A percentile compares a stretch with the other conserved stretches of the same genome.
phyloP scores from a whole-genome alignment of 306 rosid genomes.

The Parietaria judaica region DNA sequence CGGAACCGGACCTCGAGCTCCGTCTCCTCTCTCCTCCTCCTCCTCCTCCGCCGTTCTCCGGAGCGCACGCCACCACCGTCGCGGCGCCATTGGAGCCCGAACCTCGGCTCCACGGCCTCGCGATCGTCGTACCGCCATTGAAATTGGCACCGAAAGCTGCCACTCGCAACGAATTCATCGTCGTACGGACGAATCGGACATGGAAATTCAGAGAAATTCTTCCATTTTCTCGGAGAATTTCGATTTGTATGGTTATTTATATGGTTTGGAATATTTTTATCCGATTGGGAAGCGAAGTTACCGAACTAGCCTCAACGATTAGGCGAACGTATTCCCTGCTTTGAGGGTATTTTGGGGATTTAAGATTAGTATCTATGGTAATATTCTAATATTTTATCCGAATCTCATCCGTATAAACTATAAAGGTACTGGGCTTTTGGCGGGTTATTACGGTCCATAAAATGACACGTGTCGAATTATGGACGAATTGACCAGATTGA shows the following conservation, averaged over 20 bases:
- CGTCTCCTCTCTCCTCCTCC: conserved; percentile 25
- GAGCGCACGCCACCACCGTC: conserved; percentile 31
- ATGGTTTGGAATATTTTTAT: not conserved
- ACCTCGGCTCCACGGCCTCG: conserved; percentile 19
- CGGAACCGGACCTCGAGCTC: conserved; percentile 30
- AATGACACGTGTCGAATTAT: conserved; percentile 24
- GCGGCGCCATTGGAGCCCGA: conserved; percentile 7
- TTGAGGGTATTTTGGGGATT: conserved; percentile 5
- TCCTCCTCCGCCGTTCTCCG: conserved; percentile 34
- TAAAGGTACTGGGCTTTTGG: too few species aligned
- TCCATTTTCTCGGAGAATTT: conserved; percentile 10
- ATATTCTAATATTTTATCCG: not conserved
- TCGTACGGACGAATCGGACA: conserved; percentile 9
- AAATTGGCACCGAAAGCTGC: conserved; percentile 30
- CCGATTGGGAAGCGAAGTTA: not conserved
- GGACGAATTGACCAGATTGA: not conserved
- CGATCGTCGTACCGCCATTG: conserved; percentile 21
- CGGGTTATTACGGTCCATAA: conserved; percentile 16
- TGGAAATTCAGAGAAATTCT: not conserved
- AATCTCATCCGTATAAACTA: conserved; percentile 3
- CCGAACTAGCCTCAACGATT: not conserved
- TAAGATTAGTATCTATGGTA: not conserved
- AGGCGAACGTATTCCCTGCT: not conserved
- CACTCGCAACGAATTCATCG: conserved; percentile 58
- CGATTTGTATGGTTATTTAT: not conserved